Evolutionary conservation across 495 filamentous ascomycete genomes (phyloP), one percentile per base, ranked within the genome.

Genomic region (Tetracladium setigerum): DNA sequence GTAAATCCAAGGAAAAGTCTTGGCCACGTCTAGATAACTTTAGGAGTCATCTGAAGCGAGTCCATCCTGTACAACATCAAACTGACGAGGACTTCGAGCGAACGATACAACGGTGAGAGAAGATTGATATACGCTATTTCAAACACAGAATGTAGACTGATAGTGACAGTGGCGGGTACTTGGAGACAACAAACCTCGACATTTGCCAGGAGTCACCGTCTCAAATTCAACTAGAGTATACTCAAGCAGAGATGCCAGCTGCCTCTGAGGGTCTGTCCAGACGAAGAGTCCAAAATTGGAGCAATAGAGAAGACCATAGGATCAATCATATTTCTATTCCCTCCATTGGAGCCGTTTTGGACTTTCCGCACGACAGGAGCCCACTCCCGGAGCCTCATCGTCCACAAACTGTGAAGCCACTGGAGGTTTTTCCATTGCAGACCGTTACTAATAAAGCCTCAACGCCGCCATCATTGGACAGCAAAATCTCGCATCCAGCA

Each of bases 1-100:
- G 90, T 55, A 71, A 70, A 22, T 79, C 74, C 16, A 81, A 77
- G 44, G 67, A 73, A 14, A 96, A 96, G 66, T 69, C 74, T 36
- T 96, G 91, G 87, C 89, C 87, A 9, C 79, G 92, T 7, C 63
- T 84, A 42, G 92, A 98, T 62, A 98, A 98, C 54, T 98, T 96
- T 64, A 82, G 81, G 57, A 82, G 85, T 46, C 92, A 98, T 56
- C 71, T 95, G 37, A 74, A 73, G 47, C 78, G 85, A n/a, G 83
- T 92, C 59, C 91, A 98, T 64, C 33, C 30, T 1, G 30, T 53
- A 19, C 24, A 62, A 16, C 69, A 75, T 4, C 67, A 74, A 30
- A 69, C 82, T 7, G 52, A 50, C 0, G 52, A 52, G 16, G 49
- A 52, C 8, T 46, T 52, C 19, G 54, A 55, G 1, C 45, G 47